Evolutionary conservation across 208 protist species (phyloP), one percentile per base, ranked within the genome.

Genomic region (Angomonas ambiguus): DNA sequence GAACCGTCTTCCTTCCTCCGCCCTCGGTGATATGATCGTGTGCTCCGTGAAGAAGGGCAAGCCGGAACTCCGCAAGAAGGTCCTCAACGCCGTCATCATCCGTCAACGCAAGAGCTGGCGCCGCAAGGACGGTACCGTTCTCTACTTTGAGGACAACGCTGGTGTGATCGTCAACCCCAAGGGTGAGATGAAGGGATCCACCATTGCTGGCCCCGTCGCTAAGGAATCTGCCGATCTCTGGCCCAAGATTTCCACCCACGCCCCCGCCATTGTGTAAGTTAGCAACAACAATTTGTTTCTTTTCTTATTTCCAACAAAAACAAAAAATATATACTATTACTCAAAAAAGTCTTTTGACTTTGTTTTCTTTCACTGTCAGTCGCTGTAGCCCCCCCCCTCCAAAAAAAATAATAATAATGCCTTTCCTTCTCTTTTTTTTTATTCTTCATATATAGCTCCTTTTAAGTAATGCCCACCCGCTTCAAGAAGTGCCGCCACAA

Each of bases 121-220:
- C 79, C 80, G 99, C 69, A 98, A 98, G 84, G 98, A 99, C 74
- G 97, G 94, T 70, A 98, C 89, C 45, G 98, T 97, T 76, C 91
- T 99, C 72, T 99, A 99, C 87, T 99, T 99, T 64, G 98, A 99
- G 88, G 98, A 99, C 85, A 99, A 99, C 81, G 99, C 99, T 51
- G 98, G 98, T 75, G 98, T 99, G 35, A 99, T 99, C 70, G 98
- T 99, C 51, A 99, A 99, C 91, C 94, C 94, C 62, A 99, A 99
- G 92, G 99, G 99, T 77, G 98, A 99, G 82, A 98, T 99, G 92
- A 99, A 99, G 95, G 97, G 99, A 63, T 99, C 98, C 33, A 97
- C 96, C 69, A 99, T 99, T 83, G 97, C 96, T 56, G 99, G 98
- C 28, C 99, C 99, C 66, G 98, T 99, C 51, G 98, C 97, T 58